A percentile compares a stretch with the other conserved stretches of the same genome.
Conservation (phyloP, 2,329 filamentous ascomycete genomes). For the Cercospora berteroae region DNA sequence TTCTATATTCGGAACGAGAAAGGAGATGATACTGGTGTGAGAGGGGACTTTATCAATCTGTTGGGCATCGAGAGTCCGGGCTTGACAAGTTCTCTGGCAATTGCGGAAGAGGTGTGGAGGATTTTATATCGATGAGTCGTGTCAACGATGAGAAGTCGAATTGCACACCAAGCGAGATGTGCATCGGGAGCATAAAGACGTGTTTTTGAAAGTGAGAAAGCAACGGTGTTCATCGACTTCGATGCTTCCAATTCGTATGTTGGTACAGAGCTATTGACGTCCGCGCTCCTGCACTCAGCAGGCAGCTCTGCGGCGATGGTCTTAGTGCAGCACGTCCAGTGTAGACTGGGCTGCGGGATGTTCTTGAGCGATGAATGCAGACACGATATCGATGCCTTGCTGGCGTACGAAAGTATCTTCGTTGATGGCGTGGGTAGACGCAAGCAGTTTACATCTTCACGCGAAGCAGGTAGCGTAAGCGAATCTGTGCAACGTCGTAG, state of each 20-base stretch:
- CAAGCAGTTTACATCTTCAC: constrained; percentile 46
- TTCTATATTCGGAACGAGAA: constrained; percentile 78
- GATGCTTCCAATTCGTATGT: background rate
- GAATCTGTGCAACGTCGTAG: constrained; percentile 68
- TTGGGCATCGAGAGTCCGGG: constrained; percentile 92
- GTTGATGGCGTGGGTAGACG: background rate
- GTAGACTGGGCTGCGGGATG: background rate
- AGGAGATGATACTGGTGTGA: constrained; percentile 62
- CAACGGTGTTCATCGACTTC: background rate
- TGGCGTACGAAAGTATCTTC: background rate
- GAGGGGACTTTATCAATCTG: constrained; percentile 76
- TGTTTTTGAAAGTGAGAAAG: background rate
- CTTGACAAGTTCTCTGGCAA: constrained; percentile 80
- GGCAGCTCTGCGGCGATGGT: background rate
- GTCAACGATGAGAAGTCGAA: background rate
- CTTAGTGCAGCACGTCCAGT: background rate
- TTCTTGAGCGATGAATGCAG: background rate
- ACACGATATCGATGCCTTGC: background rate
- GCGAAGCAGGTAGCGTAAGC: constrained; percentile 66
- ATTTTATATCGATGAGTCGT: constrained; percentile 48
- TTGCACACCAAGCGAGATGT: background rate
- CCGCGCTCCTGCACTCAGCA: background rate
- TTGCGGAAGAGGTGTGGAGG: constrained; percentile 70
- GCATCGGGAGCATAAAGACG: background rate
- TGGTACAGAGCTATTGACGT: background rate